These are phyloP conservation scores for Theobroma grandiflorum DNA, from an alignment of 441 rosid species.

Conservation along the genomic window DNA sequence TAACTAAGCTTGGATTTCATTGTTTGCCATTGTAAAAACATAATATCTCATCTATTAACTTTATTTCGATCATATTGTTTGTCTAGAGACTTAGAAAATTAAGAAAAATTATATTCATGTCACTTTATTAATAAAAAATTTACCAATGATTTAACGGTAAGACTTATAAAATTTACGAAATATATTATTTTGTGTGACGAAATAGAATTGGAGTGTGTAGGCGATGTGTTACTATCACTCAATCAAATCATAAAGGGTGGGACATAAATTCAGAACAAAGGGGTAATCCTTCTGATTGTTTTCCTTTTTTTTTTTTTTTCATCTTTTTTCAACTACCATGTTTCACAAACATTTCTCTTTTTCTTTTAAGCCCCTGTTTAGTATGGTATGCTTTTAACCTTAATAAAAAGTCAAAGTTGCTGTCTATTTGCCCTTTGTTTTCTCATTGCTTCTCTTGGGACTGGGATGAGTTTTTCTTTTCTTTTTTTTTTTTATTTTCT, in stretches of 20 bases:
- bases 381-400: not conserved
- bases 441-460: not conserved
- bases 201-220: not conserved
- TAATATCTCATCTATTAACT: too few relatives aligned
- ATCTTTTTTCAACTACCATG: not conserved
- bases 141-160: too few relatives aligned
- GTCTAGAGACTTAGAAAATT: too few relatives aligned
- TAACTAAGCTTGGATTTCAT: too few relatives aligned
- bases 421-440: conserved; percentile 12
- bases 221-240: not conserved
- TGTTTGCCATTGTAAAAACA: too few relatives aligned
- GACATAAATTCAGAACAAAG: not conserved
- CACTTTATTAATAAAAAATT: too few relatives aligned
- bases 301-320: not conserved
- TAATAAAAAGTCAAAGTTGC: conserved; percentile 6
- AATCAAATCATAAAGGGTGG: conserved; percentile 14
- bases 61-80: too few relatives aligned
- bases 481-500: not conserved
- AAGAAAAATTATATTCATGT: too few relatives aligned
- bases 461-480: not conserved
- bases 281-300: not conserved
- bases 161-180: too few relatives aligned
- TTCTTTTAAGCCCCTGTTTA: not conserved
- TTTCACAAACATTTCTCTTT: not conserved
- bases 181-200: too few relatives aligned